phyloP scores from a whole-genome alignment of 2,329 filamentous ascomycete genomes.

The Delphinella strobiligena region DNA sequence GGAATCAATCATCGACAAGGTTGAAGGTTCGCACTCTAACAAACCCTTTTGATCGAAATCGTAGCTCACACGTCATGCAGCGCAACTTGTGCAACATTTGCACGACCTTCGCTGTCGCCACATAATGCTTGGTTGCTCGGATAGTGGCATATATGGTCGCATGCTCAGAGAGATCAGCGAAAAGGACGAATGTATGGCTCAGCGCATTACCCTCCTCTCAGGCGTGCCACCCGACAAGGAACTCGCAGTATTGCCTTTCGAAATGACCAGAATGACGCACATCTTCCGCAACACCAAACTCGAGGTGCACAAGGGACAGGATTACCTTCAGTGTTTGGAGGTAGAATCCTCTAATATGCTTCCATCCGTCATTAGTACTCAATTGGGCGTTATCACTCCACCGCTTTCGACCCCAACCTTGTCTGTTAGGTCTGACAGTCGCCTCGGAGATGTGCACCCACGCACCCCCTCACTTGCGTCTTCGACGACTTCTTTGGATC shows the following conservation, averaged over 20 bases:
- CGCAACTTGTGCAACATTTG: constrained; percentile 42
- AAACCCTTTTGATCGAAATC: constrained; percentile 2
- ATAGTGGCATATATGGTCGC: constrained; percentile 42
- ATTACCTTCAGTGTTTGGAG: not conserved
- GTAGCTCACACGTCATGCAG: constrained; percentile 21
- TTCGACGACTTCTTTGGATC: not conserved
- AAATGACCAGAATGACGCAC: constrained; percentile 36
- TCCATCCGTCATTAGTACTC: not conserved
- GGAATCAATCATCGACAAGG: constrained; percentile 27
- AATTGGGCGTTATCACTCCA: not conserved
- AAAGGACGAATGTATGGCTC: constrained; percentile 30
- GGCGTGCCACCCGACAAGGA: constrained; percentile 45
- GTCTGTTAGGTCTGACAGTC: not conserved
- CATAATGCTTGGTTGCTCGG: constrained; percentile 47
- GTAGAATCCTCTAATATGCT: not conserved
- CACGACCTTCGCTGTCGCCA: constrained; percentile 49
- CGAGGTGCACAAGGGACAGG: constrained; percentile 12
- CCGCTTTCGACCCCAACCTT: constrained; percentile 1
- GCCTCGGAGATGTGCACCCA: not conserved
- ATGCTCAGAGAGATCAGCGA: constrained; percentile 40
- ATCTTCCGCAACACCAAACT: constrained; percentile 45
- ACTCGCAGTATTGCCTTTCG: constrained; percentile 38
- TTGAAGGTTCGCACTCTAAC: constrained; percentile 30
- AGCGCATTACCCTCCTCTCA: constrained; percentile 44
- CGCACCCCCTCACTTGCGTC: not conserved